A percentile compares a stretch with the other conserved stretches of the same genome.
Evolutionary conservation across 495 filamentous ascomycete genomes (phyloP).

Genomic region (Hypomontagnella monticulosa): DNA sequence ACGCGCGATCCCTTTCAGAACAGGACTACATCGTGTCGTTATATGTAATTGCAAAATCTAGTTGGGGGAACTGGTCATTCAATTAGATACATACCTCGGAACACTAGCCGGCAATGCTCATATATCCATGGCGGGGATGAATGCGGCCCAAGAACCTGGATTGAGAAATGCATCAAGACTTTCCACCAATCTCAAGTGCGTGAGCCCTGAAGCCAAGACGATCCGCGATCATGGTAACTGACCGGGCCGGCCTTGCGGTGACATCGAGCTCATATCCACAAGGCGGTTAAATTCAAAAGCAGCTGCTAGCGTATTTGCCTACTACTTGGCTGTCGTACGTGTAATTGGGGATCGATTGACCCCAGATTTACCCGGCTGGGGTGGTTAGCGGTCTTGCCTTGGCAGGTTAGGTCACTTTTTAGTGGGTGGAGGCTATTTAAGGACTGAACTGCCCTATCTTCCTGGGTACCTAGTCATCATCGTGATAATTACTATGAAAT

Average conservation of each 20-base stretch:
- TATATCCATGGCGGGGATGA: neutral
- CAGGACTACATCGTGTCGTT: neutral
- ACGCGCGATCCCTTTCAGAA: too few relatives aligned
- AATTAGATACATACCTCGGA: neutral
- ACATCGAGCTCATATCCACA: neutral
- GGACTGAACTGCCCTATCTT: too few relatives aligned
- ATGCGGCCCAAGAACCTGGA: constrained; percentile 4
- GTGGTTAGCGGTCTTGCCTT: neutral
- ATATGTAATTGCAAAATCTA: neutral
- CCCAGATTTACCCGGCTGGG: constrained; percentile 10
- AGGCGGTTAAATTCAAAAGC: constrained; percentile 10
- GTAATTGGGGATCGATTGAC: neutral
- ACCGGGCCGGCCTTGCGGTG: neutral
- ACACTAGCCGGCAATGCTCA: neutral
- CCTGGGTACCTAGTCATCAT: too few relatives aligned
- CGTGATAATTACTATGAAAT: too few relatives aligned
- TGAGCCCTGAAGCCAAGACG: constrained; percentile 1
- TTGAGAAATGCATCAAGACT: neutral
- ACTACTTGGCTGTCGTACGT: neutral
- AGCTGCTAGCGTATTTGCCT: neutral
- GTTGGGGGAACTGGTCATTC: neutral
- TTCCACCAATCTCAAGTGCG: constrained; percentile 9
- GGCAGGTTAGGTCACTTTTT: too few relatives aligned
- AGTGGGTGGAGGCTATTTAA: too few relatives aligned
- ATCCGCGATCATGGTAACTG: neutral